Base-by-base conservation (phyloP, 2,329 filamentous ascomycete species). In the Trichoderma simmonsii region DNA sequence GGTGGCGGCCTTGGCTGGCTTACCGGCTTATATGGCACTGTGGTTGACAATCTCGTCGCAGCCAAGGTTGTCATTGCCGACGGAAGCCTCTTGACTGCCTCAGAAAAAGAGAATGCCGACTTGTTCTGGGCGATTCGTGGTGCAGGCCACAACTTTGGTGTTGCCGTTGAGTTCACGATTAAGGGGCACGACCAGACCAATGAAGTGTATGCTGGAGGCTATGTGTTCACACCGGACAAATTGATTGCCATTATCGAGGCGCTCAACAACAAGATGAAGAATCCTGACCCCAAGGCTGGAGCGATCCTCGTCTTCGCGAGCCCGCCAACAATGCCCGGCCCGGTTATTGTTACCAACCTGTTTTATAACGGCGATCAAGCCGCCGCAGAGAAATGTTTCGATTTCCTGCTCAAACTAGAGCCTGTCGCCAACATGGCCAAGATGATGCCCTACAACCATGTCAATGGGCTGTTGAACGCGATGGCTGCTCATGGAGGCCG, bases 1-100 rank as follows among this genome's bases (percentile, higher is more conserved):
- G 88, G 88, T 0, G 89, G 88, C 32, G 89, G 88, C 1, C 87
- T 89, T 75, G 88, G 89, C 3, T 87, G 85, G 78, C 80, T 91
- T 4, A 86, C 83, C 18, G 85, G 86, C 0, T 80, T 81, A 21
- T 81, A 88, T 68, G 90, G 90, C 0, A 82, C 91, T 5, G 78
- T 80, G 2, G 78, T 83, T 8, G 85, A 86, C 74, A 82, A 82
- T 9, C 75, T 86, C 3, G 32, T 84, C 5, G 79, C 79, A 0
- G 80, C 77, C 1, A 77, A 82, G 34, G 77, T 86, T 6, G 81
- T 86, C 2, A 78, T 82, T 3, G 80, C 82, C 6, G 75, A 80
- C 21, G 83, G 83, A 0, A 69, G 75, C 1, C 61, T 82, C 14
- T 75, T 84, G 3, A 77, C 76, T 2, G 79, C 80, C 78, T 86